Conservation (phyloP, 2,329 filamentous ascomycete genomes). For the Cylindrodendrum hubeiense region DNA sequence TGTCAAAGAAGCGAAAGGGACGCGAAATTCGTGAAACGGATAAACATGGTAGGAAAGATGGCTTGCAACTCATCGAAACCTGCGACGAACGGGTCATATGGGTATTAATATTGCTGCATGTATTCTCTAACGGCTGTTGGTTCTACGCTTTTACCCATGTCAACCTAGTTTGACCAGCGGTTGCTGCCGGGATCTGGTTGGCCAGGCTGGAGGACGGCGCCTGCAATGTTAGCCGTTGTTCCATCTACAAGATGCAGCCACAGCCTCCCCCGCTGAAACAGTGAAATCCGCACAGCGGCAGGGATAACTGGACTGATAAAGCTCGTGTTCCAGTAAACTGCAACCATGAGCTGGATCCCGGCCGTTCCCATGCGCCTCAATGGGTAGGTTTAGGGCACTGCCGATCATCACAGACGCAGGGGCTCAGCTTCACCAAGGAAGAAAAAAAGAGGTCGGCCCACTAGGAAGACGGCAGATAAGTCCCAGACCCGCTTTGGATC, state of each 20-base stretch:
- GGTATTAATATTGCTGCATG: not conserved
- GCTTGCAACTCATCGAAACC: not conserved
- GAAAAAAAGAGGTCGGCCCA: too few species aligned
- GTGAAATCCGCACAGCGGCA: not conserved
- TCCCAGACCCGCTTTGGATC: too few species aligned
- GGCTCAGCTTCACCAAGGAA: too few species aligned
- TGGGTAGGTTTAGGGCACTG: too few species aligned
- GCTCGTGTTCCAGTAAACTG: too few species aligned
- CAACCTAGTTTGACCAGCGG: not conserved
- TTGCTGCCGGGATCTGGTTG: not conserved
- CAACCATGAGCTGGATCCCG: not conserved
- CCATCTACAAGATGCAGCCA: too few species aligned
- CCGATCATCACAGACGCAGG: too few species aligned
- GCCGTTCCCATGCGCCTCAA: too few species aligned
- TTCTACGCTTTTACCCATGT: not conserved
- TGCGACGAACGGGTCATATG: too few species aligned
- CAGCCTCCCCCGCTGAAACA: not conserved
- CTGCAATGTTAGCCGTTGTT: too few species aligned
- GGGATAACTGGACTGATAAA: not conserved
- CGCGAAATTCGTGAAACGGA: not conserved
- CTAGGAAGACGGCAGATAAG: too few species aligned
- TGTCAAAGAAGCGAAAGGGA: not conserved
- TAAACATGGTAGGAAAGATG: not conserved
- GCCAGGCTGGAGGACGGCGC: not conserved
- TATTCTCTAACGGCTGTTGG: not conserved